Base-by-base conservation (phyloP, 2,329 filamentous ascomycete genomes). In the Didymella sp. region DNA sequence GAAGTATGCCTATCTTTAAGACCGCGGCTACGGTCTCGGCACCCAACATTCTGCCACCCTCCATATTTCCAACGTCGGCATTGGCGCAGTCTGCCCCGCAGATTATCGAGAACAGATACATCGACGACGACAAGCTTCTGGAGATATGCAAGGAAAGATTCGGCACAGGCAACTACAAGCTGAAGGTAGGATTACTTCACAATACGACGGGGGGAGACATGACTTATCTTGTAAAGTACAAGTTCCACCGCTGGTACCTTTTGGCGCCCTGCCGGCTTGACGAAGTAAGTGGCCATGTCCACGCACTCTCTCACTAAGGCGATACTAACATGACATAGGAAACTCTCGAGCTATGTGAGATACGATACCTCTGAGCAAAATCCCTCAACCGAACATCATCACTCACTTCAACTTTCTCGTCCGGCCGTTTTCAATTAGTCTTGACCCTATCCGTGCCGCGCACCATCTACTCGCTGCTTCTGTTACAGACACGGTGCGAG, bases 101-200 rank as follows among this genome's bases (percentile, higher is more conserved):
- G 35, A 61, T 67, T n/a, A 62, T 67, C 38, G 53, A 61, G 27
- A 52, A 67, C 28, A 50, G 62, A n/a, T 67, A 67, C 33, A 56
- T 66, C 17, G 63, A 67, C 35, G 58, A 61, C 42, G 53, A 60
- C 1, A 67, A 67, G 37, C 55, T 67, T 2, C 9, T 56, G 1
- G 49, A 51, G 4, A 42, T 64, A 9, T 61, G 51, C 27, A 58
- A 35, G 15, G 28, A 61, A 25, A 56, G 48, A 9, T 67, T 66
- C 31, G 61, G 58, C 8, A 27, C 8, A 1, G 55, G 56, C 2
- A 62, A 59, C 21, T 67, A 61, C 47, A 45, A 19, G 15, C 11
- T 67, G 6, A 46, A 27, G 11, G 64, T 64, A 46, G 28, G 1
- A 33, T 33, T 6, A 4, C 5, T 15, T 33, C 5, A 3, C 31